Conservation (phyloP, 2,329 filamentous ascomycete species). For the Volutella citrinella region DNA sequence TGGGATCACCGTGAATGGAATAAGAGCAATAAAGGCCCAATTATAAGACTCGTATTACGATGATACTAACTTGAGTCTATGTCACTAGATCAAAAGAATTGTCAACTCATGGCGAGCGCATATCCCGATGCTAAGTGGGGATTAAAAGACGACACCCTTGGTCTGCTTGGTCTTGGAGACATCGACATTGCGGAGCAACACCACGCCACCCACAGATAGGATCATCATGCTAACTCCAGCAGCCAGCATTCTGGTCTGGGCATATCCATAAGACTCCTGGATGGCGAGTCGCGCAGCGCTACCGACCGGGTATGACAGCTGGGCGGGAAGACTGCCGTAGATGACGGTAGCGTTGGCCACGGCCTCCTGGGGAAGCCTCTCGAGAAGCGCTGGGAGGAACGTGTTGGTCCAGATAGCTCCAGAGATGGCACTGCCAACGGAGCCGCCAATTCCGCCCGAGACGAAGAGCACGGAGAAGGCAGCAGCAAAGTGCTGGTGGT, state of each 20-base stretch:
- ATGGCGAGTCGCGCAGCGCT: conserved; percentile 47
- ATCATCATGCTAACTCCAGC: conserved; percentile 32
- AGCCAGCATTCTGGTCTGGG: conserved; percentile 47
- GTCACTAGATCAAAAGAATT: too few species aligned
- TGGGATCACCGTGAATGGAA: too few species aligned
- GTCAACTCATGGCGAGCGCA: too few species aligned
- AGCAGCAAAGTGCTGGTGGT: conserved; percentile 31
- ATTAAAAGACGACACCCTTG: conserved; percentile 51
- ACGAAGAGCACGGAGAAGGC: conserved; percentile 27
- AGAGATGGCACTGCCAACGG: conserved; percentile 27
- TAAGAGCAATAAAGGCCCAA: too few species aligned
- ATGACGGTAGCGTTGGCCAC: conserved; percentile 41
- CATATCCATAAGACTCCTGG: conserved; percentile 54
- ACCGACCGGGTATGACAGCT: conserved; percentile 48
- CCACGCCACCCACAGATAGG: conserved; percentile 33
- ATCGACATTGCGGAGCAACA: conserved; percentile 49
- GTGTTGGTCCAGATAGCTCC: conserved; percentile 31
- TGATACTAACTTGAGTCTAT: too few species aligned
- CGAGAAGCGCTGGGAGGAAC: conserved; percentile 40
- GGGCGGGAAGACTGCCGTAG: conserved; percentile 50
- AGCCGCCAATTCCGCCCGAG: conserved; percentile 25
- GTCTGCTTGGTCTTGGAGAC: conserved; percentile 46
- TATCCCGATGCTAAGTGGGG: too few species aligned
- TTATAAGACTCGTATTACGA: too few species aligned
- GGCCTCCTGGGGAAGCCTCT: conserved; percentile 45